Base-by-base conservation (phyloP, 768 basidiomycete genomes). In the Boletus speciosus region DNA sequence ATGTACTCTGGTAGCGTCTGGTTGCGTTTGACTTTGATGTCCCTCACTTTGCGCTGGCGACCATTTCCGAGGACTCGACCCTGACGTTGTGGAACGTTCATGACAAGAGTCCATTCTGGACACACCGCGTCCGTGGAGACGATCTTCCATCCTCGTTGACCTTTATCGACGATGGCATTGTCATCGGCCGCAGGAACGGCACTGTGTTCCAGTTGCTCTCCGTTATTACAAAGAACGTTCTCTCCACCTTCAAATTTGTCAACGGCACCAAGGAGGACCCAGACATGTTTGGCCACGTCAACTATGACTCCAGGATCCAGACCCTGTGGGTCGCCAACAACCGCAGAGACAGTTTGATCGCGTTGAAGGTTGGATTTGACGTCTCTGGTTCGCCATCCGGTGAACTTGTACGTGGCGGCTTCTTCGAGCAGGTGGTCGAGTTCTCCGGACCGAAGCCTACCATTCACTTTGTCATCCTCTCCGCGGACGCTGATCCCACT, bases 301-400 rank as follows among this genome's bases (percentile, higher is more conserved):
- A 82, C 63, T 93, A 93, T 65, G 91, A 93, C 72, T 78, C 88
- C 0, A 76, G 88, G 42, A 92, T 93, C 55, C 88, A 88, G 72
- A 92, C 89, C 0, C 75, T 93, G 31, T 93, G 91, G 91, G 79
- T 93, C 19, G 91, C 91, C 49, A 92, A 92, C 66, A 89, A 83
- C 68, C 83, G 88, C 42, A 81, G 91, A 23, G 88, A 91, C 55
- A 92, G 90, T 68, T 77, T 93, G 73, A 81, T 93, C 35, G 91
- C 89, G 14, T 76, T 91, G 65, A 88, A 84, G 69, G 77, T 92
- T 53, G 81, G 81, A 51, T 78, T 88, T 54, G 88, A 90, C 48
- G 66, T 72, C 35, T 76, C 82, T 25, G 76, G 80, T 39, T 80
- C 80, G 39, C 69, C 78, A 15, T 77, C 77, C 25, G 80, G 82